A percentile compares a stretch with the other conserved stretches of the same genome.
Evolutionary conservation across 805 yeast species (phyloP).

Genomic region (Teunomyces barrocoloradensis): DNA sequence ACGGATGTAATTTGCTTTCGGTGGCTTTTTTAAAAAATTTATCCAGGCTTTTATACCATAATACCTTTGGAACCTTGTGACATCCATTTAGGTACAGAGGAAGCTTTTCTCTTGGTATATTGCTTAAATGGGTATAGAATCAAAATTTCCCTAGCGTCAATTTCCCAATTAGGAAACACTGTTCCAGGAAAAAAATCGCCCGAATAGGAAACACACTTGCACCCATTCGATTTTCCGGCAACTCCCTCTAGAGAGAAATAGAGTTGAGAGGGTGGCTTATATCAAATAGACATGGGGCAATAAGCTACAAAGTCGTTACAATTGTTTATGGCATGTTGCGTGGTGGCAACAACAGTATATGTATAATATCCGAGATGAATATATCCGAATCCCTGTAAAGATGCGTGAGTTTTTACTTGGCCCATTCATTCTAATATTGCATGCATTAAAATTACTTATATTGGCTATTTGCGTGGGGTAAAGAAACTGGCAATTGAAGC

Average conservation of each 20-base stretch:
- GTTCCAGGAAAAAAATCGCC: slow-evolving; percentile 4
- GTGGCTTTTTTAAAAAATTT: not conserved
- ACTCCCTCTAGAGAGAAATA: not conserved
- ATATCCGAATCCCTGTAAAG: too few relatives aligned
- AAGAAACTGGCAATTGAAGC: slow-evolving; percentile 49
- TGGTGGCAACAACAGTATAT: too few relatives aligned
- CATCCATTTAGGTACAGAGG: not conserved
- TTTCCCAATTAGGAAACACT: slow-evolving; percentile 3
- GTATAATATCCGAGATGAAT: too few relatives aligned
- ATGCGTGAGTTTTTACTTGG: too few relatives aligned
- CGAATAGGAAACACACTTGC: slow-evolving; percentile 3
- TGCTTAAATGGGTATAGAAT: slow-evolving; percentile 3
- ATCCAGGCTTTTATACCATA: not conserved
- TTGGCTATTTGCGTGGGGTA: slow-evolving; percentile 27
- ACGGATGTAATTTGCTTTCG: not conserved
- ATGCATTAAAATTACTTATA: not conserved
- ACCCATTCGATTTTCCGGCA: not conserved
- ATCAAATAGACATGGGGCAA: not conserved
- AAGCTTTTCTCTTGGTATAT: slow-evolving; percentile 1
- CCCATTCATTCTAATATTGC: too few relatives aligned
- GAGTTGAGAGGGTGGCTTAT: not conserved
- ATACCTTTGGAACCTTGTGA: too few relatives aligned
- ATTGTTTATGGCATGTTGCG: too few relatives aligned
- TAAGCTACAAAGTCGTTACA: not conserved
- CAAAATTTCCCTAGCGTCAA: not conserved